Base-by-base conservation (phyloP, 2,329 filamentous ascomycete species). In the Nemania sp. region DNA sequence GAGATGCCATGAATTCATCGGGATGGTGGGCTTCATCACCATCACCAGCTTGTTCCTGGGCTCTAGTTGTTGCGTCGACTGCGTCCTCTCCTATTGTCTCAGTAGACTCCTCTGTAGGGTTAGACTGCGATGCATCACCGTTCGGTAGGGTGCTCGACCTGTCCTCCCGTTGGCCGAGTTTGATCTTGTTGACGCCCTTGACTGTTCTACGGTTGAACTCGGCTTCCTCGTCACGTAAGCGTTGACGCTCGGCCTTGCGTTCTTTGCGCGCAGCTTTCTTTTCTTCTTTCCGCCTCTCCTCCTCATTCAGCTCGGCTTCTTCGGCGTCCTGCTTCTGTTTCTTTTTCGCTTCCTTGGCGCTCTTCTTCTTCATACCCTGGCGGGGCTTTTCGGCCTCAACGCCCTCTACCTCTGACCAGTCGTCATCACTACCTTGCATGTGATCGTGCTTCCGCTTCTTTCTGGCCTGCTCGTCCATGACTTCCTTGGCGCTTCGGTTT, bases 401-500 rank as follows among this genome's bases (percentile, higher is more conserved):
- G 11, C 87, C 88, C 0, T 85, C 81, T 5, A 87, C 71, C 41
- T 81, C 77, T 7, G 78, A 79, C 68, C 78, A 80, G 15, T 80
- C 79, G 24, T 83, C 86, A 0, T 83, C 85, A 22, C n/a, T n/a
- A n/a, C 81, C 81, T 47, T 77, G 79, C 63, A 80, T 77, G 41
- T 80, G 82, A 27, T 81, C 80, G 41, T 84, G 84, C 82, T 97
- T 97, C 67, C 93, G 88, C 84, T 97, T 97, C 75, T 92, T 93
- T 73, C 83, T 83, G 51, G 87, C 88, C 62, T 87, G 84, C 77
- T 97, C 94, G 73, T 97, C 93, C 89, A 97, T 91, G 69, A 98
- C 89, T 80, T 98, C 94, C 79, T 97, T 95, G 69, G 94, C 95
- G 72, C 90, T 96, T 71, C 83, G 84, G 84, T 97, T 96, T 72